Evolutionary conservation across 768 basidiomycete species (phyloP).

Genomic region (Phylloporus sp.): DNA sequence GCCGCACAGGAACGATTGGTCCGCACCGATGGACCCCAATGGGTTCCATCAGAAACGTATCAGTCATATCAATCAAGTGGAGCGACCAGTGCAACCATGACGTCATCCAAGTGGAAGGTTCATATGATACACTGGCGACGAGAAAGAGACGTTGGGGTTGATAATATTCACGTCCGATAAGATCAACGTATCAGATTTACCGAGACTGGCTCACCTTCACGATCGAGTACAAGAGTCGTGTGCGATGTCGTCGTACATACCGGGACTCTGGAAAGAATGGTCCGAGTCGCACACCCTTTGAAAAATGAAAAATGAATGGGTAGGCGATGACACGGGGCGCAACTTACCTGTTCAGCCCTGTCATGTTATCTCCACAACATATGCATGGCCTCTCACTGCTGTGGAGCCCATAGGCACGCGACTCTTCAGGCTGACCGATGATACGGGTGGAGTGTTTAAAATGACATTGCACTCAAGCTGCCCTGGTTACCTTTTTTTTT

Average conservation of each 20-base stretch:
- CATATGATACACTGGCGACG: too few species aligned
- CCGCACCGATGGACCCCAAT: background rate
- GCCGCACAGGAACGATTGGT: background rate
- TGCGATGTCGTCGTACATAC: too few species aligned
- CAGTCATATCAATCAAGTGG: conserved; percentile 7
- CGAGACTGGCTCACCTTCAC: too few species aligned
- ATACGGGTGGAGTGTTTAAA: background rate
- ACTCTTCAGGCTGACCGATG: background rate
- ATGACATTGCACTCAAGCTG: too few species aligned
- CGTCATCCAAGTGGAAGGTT: conserved; percentile 3
- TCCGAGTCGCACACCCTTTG: too few species aligned
- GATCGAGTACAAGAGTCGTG: too few species aligned
- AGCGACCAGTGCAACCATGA: conserved; percentile 9
- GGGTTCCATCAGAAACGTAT: conserved; percentile 18
- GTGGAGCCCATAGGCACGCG: background rate
- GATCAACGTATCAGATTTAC: too few species aligned
- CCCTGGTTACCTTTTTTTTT: too few species aligned
- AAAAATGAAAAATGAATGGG: background rate
- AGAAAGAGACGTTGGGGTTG: too few species aligned
- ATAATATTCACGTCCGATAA: too few species aligned
- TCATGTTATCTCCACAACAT: background rate
- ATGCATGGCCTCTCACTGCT: background rate
- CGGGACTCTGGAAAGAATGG: too few species aligned
- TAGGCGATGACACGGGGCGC: background rate
- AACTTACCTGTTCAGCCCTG: background rate